phyloP scores from a whole-genome alignment of 768 basidiomycete genomes.

The Kwoniella bestiolae region DNA sequence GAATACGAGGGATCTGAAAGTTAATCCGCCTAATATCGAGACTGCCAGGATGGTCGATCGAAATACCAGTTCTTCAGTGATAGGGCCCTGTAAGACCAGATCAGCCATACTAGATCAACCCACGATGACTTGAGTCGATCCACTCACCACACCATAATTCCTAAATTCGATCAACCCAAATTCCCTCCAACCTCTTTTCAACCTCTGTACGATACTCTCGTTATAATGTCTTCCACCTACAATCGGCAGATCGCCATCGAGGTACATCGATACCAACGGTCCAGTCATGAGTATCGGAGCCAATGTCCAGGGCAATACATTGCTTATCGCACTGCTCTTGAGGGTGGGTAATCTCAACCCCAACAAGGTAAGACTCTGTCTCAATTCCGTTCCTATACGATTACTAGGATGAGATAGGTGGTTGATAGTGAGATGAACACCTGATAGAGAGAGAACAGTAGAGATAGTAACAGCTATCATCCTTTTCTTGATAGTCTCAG shows the following conservation, averaged over 20 bases:
- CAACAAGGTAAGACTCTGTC: constrained; percentile 22
- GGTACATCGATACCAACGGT: constrained; percentile 66
- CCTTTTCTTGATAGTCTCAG: constrained; percentile 79
- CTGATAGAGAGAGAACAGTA: constrained; percentile 65
- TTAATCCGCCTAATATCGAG: constrained; percentile 70
- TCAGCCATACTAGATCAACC: background rate
- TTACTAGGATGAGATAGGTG: constrained; percentile 15
- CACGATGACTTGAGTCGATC: background rate
- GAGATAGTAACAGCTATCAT: constrained; percentile 70
- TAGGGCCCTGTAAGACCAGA: constrained; percentile 67
- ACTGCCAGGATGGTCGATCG: constrained; percentile 78
- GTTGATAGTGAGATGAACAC: constrained; percentile 60
- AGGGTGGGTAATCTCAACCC: background rate
- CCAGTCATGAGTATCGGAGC: constrained; percentile 77
- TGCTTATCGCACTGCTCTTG: background rate
- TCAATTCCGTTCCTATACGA: background rate
- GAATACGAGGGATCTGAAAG: constrained; percentile 69
- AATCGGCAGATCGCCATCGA: constrained; percentile 51
- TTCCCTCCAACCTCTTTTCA: constrained; percentile 14
- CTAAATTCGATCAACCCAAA: constrained; percentile 65
- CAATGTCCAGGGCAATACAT: constrained; percentile 63
- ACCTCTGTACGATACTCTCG: constrained; percentile 5
- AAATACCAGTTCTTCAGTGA: constrained; percentile 92
- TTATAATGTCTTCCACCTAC: constrained; percentile 2
- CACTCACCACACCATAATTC: constrained; percentile 67